Evolutionary conservation across 2,329 filamentous ascomycete species (phyloP).

Genomic region (Aspergillus alliaceus): DNA sequence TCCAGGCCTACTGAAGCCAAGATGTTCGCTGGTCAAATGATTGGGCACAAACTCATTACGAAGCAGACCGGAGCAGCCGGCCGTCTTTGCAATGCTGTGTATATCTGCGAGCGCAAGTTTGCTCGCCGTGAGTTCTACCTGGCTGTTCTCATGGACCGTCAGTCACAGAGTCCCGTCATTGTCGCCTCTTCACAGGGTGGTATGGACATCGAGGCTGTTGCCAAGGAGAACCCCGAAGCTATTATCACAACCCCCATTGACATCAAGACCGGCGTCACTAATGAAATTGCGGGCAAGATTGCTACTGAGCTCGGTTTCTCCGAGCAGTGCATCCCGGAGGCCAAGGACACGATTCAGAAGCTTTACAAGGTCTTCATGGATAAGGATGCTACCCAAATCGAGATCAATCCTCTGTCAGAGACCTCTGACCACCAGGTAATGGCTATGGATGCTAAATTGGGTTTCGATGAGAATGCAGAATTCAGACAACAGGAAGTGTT

Average conservation of each 20-base stretch:
- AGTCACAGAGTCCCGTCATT: constrained; percentile 86
- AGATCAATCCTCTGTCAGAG: constrained; percentile 99
- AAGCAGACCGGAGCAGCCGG: constrained; percentile 96
- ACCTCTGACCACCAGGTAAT: constrained; percentile 97
- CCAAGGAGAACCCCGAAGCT: constrained; percentile 94
- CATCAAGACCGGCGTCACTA: constrained; percentile 92
- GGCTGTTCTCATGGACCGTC: constrained; percentile 96
- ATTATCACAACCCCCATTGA: constrained; percentile 93
- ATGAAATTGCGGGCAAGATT: constrained; percentile 89
- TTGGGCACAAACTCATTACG: constrained; percentile 98
- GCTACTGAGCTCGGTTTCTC: constrained; percentile 93
- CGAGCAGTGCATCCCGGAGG: constrained; percentile 94
- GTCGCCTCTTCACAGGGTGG: constrained; percentile 97
- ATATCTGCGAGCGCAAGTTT: constrained; percentile 99
- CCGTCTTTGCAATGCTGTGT: constrained; percentile 94
- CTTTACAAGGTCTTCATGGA: constrained; percentile 98
- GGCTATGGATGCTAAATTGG: constrained; percentile 99
- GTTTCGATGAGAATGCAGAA: constrained; percentile 97
- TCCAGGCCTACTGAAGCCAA: constrained; percentile 77
- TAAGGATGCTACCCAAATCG: constrained; percentile 97
- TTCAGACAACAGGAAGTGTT: constrained; percentile 98
- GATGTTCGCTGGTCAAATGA: constrained; percentile 99
- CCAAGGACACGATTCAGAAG: constrained; percentile 96
- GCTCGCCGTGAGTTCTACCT: constrained; percentile 99
- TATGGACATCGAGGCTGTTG: constrained; percentile 98